These are phyloP conservation scores for Monilinia polystroma DNA, from an alignment of 2,329 filamentous ascomycete genomes.

Conservation along the genomic window DNA sequence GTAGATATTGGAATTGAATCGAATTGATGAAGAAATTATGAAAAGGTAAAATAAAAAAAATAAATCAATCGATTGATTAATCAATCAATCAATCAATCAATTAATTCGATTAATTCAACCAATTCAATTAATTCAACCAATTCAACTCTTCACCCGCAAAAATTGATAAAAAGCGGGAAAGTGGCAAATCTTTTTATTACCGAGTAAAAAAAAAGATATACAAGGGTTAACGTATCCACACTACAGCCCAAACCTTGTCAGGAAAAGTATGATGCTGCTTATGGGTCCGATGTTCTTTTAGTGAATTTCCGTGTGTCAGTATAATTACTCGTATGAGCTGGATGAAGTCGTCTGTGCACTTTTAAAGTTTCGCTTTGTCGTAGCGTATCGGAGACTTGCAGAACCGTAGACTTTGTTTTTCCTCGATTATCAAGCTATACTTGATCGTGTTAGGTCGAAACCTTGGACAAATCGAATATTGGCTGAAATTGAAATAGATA, in stretches of 20 bases:
- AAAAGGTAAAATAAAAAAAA: background rate
- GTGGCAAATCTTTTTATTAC: constrained; percentile 18
- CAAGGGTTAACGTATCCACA: background rate
- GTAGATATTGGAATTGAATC: background rate
- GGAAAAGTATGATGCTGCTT: too few species aligned
- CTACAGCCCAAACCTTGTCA: too few species aligned
- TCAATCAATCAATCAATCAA: background rate
- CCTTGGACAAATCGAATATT: background rate
- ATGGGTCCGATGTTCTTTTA: background rate
- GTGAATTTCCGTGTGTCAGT: background rate
- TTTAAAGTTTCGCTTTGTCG: constrained; percentile 16
- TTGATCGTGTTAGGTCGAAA: background rate
- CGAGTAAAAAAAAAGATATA: background rate
- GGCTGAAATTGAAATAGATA: background rate
- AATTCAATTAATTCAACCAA: background rate
- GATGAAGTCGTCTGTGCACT: constrained; percentile 6
- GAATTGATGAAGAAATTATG: constrained; percentile 8
- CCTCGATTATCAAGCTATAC: too few species aligned
- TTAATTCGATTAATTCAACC: background rate
- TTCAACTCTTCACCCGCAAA: constrained; percentile 5
- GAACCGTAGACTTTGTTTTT: background rate
- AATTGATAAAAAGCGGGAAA: constrained; percentile 10
- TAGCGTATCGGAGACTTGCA: background rate
- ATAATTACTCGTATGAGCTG: background rate
- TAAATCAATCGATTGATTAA: too few species aligned